Percentiles rank a stretch among this genome's conserved stretches.
phyloP scores from a whole-genome alignment of 2,329 filamentous ascomycete species.

The Neopestalotiopsis clavispora region DNA sequence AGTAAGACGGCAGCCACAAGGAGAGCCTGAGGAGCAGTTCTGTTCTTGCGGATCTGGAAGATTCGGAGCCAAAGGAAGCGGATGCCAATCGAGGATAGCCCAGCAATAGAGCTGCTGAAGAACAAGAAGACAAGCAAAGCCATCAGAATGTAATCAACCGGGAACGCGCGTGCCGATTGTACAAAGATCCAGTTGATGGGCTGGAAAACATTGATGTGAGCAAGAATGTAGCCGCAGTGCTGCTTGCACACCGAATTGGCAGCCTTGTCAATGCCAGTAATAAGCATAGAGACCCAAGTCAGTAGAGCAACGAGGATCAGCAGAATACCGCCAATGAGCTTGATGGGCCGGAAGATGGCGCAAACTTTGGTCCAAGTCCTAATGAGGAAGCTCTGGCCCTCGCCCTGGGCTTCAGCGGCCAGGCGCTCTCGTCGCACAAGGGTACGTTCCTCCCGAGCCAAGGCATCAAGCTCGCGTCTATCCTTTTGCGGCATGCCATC shows the following conservation, averaged over 20 bases:
- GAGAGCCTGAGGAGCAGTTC: constrained; percentile 89
- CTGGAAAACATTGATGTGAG: constrained; percentile 88
- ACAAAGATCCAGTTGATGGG: constrained; percentile 91
- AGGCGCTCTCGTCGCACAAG: constrained; percentile 87
- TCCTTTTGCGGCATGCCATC: constrained; percentile 84
- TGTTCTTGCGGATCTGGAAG: constrained; percentile 87
- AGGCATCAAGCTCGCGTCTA: constrained; percentile 82
- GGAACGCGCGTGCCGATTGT: constrained; percentile 81
- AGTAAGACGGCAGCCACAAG: constrained; percentile 90
- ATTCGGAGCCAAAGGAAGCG: constrained; percentile 95
- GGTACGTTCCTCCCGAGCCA: constrained; percentile 90
- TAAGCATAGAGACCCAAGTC: constrained; percentile 89
- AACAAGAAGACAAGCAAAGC: constrained; percentile 83
- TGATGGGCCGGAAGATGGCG: constrained; percentile 84
- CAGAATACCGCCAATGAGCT: constrained; percentile 82
- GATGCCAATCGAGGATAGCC: constrained; percentile 86
- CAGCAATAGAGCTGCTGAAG: constrained; percentile 86
- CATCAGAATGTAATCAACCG: constrained; percentile 91
- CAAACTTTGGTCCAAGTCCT: constrained; percentile 80
- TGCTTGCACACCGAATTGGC: constrained; percentile 92
- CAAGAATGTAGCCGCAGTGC: constrained; percentile 90
- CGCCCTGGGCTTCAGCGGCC: constrained; percentile 79
- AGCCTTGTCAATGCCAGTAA: constrained; percentile 95
- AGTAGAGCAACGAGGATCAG: constrained; percentile 76
- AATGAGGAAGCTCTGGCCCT: constrained; percentile 76